A percentile compares a stretch with the other conserved stretches of the same genome.
These are phyloP conservation scores for Rhytidhysteron rufulum DNA, from an alignment of 2,329 filamentous ascomycete species.

Conservation along the genomic window DNA sequence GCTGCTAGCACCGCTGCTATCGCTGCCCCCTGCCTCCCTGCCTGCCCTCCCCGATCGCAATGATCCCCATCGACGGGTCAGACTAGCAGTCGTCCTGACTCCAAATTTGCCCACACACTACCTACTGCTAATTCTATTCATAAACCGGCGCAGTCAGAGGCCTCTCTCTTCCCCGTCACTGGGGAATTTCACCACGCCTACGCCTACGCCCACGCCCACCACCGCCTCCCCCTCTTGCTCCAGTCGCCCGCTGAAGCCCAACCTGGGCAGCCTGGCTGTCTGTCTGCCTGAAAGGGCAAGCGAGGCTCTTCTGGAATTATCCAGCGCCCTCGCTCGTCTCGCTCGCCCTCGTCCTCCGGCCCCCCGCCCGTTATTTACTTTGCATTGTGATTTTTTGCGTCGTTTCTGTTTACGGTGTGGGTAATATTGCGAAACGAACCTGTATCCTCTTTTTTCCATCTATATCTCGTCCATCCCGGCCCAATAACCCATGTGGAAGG, in stretches of 20 bases:
- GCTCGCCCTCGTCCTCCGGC: conserved; percentile 2
- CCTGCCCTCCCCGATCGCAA: conserved; percentile 21
- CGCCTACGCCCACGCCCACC: too few species aligned
- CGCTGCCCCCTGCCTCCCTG: too few species aligned
- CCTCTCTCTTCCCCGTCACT: too few species aligned
- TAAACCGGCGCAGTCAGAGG: conserved; percentile 3
- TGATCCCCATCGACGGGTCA: conserved; percentile 28
- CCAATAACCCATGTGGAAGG: conserved; percentile 7
- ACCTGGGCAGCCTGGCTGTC: too few species aligned
- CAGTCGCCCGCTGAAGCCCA: too few species aligned
- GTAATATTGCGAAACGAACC: conserved; percentile 1
- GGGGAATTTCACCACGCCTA: too few species aligned
- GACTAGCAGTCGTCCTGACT: conserved; percentile 19
- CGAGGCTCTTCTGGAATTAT: neutral
- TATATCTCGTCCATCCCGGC: conserved; percentile 9
- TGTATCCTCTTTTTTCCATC: conserved; percentile 15
- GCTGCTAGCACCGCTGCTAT: conserved; percentile 10
- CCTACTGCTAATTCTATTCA: too few species aligned
- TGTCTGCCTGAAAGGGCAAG: neutral
- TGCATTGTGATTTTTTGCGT: too few species aligned
- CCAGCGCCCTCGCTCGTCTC: neutral
- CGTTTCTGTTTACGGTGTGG: too few species aligned
- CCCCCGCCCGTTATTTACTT: neutral
- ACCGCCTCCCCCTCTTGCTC: too few species aligned
- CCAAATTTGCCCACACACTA: conserved; percentile 12